Percentiles rank a stretch among this genome's conserved stretches.
phyloP scores from a whole-genome alignment of 106 monocot genomes.

The Acanthochlamys bracteata region DNA sequence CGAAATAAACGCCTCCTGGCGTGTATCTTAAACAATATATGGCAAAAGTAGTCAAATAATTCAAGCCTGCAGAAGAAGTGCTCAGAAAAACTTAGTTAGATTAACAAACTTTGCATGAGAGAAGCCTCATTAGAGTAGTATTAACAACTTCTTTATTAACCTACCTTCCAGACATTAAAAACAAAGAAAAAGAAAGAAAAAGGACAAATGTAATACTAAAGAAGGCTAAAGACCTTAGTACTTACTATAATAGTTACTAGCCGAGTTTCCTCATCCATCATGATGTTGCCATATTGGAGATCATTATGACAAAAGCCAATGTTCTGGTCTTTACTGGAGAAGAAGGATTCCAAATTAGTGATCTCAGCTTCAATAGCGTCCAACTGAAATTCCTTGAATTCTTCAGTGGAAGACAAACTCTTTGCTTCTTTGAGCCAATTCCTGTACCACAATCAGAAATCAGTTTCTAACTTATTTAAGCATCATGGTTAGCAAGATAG shows the following conservation, averaged over 20 bases:
- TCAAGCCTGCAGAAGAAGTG: too few species aligned
- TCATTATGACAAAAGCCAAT: constrained; percentile 92
- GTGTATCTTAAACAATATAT: too few species aligned
- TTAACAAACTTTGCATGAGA: too few species aligned
- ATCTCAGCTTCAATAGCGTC: constrained; percentile 62
- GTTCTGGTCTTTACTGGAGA: constrained; percentile 32
- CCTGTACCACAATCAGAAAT: constrained; percentile 23
- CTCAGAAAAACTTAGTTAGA: too few species aligned
- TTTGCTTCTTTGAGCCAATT: constrained; percentile 55
- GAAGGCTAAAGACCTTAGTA: too few species aligned
- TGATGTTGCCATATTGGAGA: constrained; percentile 91
- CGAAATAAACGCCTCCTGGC: too few species aligned
- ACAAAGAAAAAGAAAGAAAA: too few species aligned
- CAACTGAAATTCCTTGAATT: constrained; percentile 41
- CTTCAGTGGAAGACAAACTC: constrained; percentile 31
- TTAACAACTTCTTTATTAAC: background rate
- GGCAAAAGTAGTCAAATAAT: too few species aligned
- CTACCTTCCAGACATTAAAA: too few species aligned
- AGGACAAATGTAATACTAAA: too few species aligned
- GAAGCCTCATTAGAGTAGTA: too few species aligned
- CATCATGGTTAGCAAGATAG: background rate
- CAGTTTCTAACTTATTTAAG: too few species aligned
- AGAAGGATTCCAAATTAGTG: constrained; percentile 31
- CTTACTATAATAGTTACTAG: constrained; percentile 72
- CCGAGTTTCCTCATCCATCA: constrained; percentile 79